A percentile compares a stretch with the other conserved stretches of the same genome.
phyloP scores from a whole-genome alignment of 352 stramenopile species.

The Phytophthora brassicae region DNA sequence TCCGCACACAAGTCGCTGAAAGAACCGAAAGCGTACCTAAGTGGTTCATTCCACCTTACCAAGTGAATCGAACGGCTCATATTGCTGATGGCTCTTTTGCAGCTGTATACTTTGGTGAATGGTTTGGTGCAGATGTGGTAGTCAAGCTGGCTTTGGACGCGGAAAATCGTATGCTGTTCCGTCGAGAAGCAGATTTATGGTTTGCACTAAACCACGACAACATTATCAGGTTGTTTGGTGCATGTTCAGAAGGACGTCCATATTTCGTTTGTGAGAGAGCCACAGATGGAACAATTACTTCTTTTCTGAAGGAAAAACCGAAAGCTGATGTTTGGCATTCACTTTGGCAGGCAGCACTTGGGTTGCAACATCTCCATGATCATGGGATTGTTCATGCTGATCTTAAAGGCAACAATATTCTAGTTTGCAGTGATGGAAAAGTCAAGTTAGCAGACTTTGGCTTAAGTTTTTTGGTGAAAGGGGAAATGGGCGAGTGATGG shows the following conservation, averaged over 20 bases:
- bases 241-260: slow-evolving; percentile 25
- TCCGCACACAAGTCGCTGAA: too few relatives aligned
- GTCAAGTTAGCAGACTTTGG: slow-evolving; percentile 26
- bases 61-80: slow-evolving; percentile 7
- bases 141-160: slow-evolving; percentile 7
- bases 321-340: not conserved
- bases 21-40: too few relatives aligned
- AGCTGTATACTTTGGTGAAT: slow-evolving; percentile 3
- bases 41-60: slow-evolving; percentile 15
- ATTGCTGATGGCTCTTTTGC: slow-evolving; percentile 7
- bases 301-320: slow-evolving; percentile 2
- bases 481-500: not conserved
- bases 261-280: slow-evolving; percentile 34
- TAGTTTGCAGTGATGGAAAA: slow-evolving; percentile 5
- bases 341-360: slow-evolving; percentile 8
- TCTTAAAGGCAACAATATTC: slow-evolving; percentile 29
- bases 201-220: slow-evolving; percentile 24
- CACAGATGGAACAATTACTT: slow-evolving; percentile 8
- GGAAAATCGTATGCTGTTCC: slow-evolving; percentile 7
- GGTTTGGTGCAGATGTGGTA: slow-evolving; percentile 9
- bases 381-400: slow-evolving; percentile 16
- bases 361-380: slow-evolving; percentile 16
- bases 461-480: slow-evolving; percentile 11
- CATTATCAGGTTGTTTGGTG: slow-evolving; percentile 33
- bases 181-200: slow-evolving; percentile 26